Evolutionary conservation across 176 grass and related monocot species (phyloP).

Genomic region (Rhynchospora breviuscula): DNA sequence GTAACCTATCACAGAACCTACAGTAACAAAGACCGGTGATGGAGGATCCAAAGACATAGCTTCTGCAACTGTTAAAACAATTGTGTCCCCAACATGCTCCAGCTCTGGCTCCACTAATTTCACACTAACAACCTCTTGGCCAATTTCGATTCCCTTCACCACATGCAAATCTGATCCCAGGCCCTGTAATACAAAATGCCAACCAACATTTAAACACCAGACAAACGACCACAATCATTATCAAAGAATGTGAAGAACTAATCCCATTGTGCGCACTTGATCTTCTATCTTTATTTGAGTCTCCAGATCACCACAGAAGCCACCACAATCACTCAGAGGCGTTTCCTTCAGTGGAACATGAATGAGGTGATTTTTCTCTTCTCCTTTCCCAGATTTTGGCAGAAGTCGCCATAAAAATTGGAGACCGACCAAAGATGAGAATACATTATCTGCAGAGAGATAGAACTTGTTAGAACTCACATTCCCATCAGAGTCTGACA

Average conservation of each 20-base stretch:
- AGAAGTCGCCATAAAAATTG: conserved; percentile 81
- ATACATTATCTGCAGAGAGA: conserved; percentile 78
- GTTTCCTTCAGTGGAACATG: conserved; percentile 94
- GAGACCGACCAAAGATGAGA: conserved; percentile 81
- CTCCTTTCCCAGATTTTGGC: conserved; percentile 41
- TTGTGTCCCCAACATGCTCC: conserved; percentile 69
- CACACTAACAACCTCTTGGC: conserved; percentile 75
- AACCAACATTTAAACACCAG: neutral
- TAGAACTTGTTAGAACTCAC: neutral
- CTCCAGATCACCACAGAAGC: conserved; percentile 88
- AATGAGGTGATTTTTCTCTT: conserved; percentile 61
- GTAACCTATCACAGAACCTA: conserved; percentile 64
- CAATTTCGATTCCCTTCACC: conserved; percentile 77
- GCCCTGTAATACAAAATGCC: conserved; percentile 38
- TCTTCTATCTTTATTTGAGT: conserved; percentile 84
- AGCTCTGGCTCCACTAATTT: conserved; percentile 72
- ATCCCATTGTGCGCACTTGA: conserved; percentile 39
- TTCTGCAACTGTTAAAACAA: conserved; percentile 87
- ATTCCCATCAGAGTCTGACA: neutral
- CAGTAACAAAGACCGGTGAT: conserved; percentile 82
- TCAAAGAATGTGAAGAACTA: conserved; percentile 18
- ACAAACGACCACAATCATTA: neutral
- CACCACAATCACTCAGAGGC: conserved; percentile 83
- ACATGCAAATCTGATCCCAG: conserved; percentile 89
- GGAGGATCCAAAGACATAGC: conserved; percentile 90